Evolutionary conservation across 2,329 filamentous ascomycete species (phyloP), one percentile per base, ranked within the genome.

Genomic region (Epichloe festucae): DNA sequence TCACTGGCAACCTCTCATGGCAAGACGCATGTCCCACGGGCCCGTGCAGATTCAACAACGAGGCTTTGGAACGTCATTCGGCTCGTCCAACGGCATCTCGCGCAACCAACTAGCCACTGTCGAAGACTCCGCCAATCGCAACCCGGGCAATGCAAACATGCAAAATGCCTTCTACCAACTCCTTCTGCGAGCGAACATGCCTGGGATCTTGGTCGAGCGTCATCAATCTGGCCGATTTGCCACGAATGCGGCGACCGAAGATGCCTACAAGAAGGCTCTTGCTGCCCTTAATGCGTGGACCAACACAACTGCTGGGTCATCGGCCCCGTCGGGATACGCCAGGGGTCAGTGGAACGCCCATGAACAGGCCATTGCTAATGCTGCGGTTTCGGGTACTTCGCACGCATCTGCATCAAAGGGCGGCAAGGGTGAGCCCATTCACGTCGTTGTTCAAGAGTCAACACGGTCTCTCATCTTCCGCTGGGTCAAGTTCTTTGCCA

Each of bases 131-230:
- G 94, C 93, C 39, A 98, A 97, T 70, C 86, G 89, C 67, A 95
- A 95, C 61, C 89, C 93, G 1, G 79, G 75, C 54, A 97, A 89
- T 67, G 85, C 89, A 31, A 86, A 85, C 43, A 84, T 89, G 19
- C 93, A 98, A 67, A 93, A 91, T 65, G 85, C 87, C 15, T 96
- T 98, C 67, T 98, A 98, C 65, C 85, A 91, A 64, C 84, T 90
- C 45, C 79, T 98, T 14, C 76, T 96, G 51, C 86, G 87, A 64
- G 89, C 91, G 49, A 93, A 94, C 62, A 90, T 96, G 86, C 88
- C 91, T 17, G 85, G 89, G 49, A 95, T 98, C 56, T 74, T 98
- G 52, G 79, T 96, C 54, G 89, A 97, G 68, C 78, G 93, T 61
- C 93, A 95, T 67, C 83, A 89, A 64, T 89, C 85, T 15, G 87